Base-by-base conservation (phyloP, 805 yeast species). In the Saturnispora silvae region DNA sequence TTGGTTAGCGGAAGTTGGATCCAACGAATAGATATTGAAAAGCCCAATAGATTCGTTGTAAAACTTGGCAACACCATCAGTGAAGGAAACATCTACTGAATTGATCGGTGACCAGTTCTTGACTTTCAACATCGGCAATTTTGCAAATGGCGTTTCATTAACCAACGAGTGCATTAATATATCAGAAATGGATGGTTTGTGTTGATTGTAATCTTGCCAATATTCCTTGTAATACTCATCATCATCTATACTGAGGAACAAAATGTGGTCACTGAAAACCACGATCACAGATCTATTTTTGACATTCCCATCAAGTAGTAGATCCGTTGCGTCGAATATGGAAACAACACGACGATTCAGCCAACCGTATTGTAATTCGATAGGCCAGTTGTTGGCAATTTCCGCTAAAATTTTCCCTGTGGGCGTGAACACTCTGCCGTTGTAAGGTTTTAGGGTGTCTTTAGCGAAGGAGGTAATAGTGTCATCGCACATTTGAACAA, bases 401-500 rank as follows among this genome's bases (percentile, higher is more conserved):
- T 86, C 95, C 0, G 94, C 78, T 34, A 89, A 60, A 3, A 89
- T 67, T 54, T 85, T 86, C 1, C 96, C 96, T 0, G 95, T 78
- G 2, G 95, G 95, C 0, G 96, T 87, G 54, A 86, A 82, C 0
- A 85, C 76, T 45, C 95, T 61, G 37, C 76, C 65, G 42, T 68
- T 71, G 44, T 71, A 76, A 7, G 74, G 70, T 34, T 59, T 60
- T 37, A 65, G 45, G 27, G 65, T 63, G 35, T 66, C 72, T 18
- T 64, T 70, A 1, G 89, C 95, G 61, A 86, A 87, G 0, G 96
- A 81, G 47, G 83, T 82, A 17, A 86, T 79, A 0, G 86, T 77
- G 20, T 70, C 72, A 3, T 72, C 54, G 3, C 83, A 71, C 2
- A 75, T 68, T 4, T 65, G 48, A 49, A 72, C 75, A 46, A 68